Percentiles rank a stretch among this genome's conserved stretches.
phyloP scores from a whole-genome alignment of 257 asterid species.

The Solanum chaucha region DNA sequence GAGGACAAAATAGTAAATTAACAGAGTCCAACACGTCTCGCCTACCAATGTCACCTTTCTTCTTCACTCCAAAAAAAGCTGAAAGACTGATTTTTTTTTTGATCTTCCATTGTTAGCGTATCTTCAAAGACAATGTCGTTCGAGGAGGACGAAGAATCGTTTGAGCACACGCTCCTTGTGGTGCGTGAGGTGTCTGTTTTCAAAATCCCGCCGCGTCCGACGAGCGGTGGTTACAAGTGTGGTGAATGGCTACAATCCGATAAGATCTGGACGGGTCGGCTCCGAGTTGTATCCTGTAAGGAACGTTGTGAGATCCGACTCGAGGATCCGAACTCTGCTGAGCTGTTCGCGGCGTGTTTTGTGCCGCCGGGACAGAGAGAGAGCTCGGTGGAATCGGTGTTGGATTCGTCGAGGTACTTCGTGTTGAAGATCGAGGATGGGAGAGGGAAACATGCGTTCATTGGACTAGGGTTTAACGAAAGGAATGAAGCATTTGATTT shows the following conservation, averaged over 20 bases:
- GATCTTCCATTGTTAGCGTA: background rate
- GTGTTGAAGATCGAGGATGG: constrained; percentile 95
- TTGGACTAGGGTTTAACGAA: constrained; percentile 85
- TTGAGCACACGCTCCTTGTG: constrained; percentile 89
- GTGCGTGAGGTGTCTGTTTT: constrained; percentile 88
- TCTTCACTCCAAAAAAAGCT: background rate
- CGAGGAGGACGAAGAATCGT: constrained; percentile 73
- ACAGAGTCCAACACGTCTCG: background rate
- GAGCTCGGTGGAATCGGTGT: constrained; percentile 75
- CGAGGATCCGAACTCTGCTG: constrained; percentile 86
- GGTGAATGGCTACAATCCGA: constrained; percentile 99
- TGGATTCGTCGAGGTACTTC: constrained; percentile 88
- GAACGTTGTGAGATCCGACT: constrained; percentile 92
- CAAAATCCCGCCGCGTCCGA: constrained; percentile 95
- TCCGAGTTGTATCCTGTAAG: constrained; percentile 73
- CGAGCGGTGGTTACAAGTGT: constrained; percentile 98
- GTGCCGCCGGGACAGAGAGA: constrained; percentile 84
- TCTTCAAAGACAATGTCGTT: constrained; percentile 42
- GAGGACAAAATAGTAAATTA: background rate
- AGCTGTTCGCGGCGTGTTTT: constrained; percentile 93
- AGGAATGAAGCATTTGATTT: constrained; percentile 97
- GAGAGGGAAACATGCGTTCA: constrained; percentile 77
- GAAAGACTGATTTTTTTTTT: background rate
- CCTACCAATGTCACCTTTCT: background rate
- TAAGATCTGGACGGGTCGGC: constrained; percentile 96